phyloP scores from a whole-genome alignment of 2,329 filamentous ascomycete species.

The Fusarium metavorans region DNA sequence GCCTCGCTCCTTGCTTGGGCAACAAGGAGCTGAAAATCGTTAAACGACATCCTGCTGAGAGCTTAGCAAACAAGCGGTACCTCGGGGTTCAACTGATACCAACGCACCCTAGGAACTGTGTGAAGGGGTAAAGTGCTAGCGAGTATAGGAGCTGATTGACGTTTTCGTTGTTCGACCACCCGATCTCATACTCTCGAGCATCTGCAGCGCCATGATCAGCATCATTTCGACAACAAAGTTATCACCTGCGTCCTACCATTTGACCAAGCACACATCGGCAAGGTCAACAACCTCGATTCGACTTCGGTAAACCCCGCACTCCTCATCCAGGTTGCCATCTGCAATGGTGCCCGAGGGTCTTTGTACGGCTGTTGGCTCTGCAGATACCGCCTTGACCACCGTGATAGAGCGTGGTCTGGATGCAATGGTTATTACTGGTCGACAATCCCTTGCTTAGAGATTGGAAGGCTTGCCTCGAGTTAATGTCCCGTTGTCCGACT shows the following conservation, averaged over 20 bases:
- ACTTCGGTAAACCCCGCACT: constrained; percentile 76
- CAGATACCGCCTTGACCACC: constrained; percentile 76
- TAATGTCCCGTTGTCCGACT: constrained; percentile 86
- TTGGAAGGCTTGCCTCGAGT: constrained; percentile 63
- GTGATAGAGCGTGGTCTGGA: constrained; percentile 71
- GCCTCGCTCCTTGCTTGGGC: constrained; percentile 67
- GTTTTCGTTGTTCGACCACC: constrained; percentile 65
- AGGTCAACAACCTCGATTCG: constrained; percentile 72
- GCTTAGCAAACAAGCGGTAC: constrained; percentile 6
- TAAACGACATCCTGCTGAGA: constrained; percentile 63
- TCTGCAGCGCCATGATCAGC: constrained; percentile 51
- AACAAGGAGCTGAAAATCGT: constrained; percentile 69
- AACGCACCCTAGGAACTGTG: constrained; percentile 60
- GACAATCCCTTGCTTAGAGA: neutral
- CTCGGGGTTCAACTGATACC: neutral
- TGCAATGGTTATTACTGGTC: constrained; percentile 18
- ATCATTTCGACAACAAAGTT: neutral
- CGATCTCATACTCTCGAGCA: constrained; percentile 64
- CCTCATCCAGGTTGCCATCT: constrained; percentile 68
- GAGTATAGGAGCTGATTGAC: constrained; percentile 67
- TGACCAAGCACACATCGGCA: constrained; percentile 79
- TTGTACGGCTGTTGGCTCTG: constrained; percentile 72
- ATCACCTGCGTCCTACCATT: constrained; percentile 61
- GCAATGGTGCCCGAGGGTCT: constrained; percentile 73
- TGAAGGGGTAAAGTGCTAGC: constrained; percentile 68